Conservation (phyloP, 2,329 filamentous ascomycete genomes). For the Fusarium torulosum region DNA sequence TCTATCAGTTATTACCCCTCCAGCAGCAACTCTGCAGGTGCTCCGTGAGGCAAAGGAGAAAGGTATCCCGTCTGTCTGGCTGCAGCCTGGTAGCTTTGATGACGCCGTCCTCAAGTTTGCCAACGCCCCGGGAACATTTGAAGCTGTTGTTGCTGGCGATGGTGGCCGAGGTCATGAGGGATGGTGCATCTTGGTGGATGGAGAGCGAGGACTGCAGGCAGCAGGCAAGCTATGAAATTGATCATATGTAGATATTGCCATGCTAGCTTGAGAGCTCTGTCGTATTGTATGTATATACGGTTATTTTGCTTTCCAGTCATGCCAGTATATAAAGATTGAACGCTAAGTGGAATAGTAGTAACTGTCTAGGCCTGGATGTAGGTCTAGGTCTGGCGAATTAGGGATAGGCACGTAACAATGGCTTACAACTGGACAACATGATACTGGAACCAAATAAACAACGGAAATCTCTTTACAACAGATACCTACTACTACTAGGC, state of each 20-base stretch:
- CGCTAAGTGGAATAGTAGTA: no score
- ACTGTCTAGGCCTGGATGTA: no score
- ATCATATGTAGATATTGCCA: background rate
- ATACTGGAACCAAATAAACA: background rate
- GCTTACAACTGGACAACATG: background rate
- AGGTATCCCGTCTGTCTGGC: constrained; percentile 81
- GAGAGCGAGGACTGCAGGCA: constrained; percentile 71
- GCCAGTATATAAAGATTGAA: background rate
- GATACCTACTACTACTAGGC: background rate
- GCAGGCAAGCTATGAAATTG: constrained; percentile 64
- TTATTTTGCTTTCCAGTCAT: background rate
- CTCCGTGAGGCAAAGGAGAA: constrained; percentile 81
- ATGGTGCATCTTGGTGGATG: constrained; percentile 91
- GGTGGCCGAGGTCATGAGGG: constrained; percentile 77
- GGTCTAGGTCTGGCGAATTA: background rate
- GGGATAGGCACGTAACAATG: background rate
- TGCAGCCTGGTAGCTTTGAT: constrained; percentile 92
- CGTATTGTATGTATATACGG: background rate
- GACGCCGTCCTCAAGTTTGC: constrained; percentile 79
- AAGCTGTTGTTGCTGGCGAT: constrained; percentile 75
- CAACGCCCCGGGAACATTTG: constrained; percentile 69
- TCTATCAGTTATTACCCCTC: constrained; percentile 89
- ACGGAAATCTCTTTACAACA: background rate
- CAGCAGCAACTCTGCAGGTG: constrained; percentile 78
- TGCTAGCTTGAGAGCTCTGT: background rate